Conservation (phyloP, 2,329 filamentous ascomycete species). For the Mollisia scopiformis region DNA sequence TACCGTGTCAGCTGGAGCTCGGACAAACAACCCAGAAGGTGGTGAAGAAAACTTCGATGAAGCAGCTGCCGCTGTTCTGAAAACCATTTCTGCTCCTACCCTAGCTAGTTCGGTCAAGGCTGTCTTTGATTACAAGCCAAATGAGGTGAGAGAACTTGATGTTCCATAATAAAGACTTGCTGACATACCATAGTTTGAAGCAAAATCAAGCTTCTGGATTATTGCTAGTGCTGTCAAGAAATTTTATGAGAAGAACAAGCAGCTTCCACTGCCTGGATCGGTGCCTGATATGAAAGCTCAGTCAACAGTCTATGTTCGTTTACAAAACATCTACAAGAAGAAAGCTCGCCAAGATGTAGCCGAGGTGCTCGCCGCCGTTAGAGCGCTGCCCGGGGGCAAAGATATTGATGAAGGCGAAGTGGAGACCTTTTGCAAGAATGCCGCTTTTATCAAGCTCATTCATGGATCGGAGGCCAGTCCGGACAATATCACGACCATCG, state of each 20-base stretch:
- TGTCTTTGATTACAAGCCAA: slow-evolving; percentile 70
- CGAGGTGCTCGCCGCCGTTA: slow-evolving; percentile 72
- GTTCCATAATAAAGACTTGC: not conserved
- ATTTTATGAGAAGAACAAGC: slow-evolving; percentile 74
- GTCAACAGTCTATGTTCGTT: slow-evolving; percentile 83
- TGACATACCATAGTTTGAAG: slow-evolving; percentile 45
- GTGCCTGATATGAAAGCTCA: slow-evolving; percentile 98
- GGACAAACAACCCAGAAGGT: slow-evolving; percentile 77
- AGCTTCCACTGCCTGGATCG: slow-evolving; percentile 82
- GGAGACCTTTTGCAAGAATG: slow-evolving; percentile 93
- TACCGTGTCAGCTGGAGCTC: slow-evolving; percentile 66
- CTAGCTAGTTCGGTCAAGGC: slow-evolving; percentile 72
- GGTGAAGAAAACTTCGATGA: slow-evolving; percentile 98
- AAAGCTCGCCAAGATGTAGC: slow-evolving; percentile 80
- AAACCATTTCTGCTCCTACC: slow-evolving; percentile 73
- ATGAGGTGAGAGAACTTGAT: slow-evolving; percentile 47
- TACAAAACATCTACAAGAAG: slow-evolving; percentile 91
- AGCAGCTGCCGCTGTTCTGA: slow-evolving; percentile 83
- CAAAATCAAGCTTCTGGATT: slow-evolving; percentile 76
- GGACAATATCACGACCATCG: slow-evolving; percentile 28
- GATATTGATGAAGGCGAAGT: slow-evolving; percentile 72
- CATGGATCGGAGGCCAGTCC: slow-evolving; percentile 42
- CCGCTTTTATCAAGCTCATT: slow-evolving; percentile 88
- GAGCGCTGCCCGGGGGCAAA: slow-evolving; percentile 50
- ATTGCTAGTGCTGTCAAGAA: slow-evolving; percentile 78